Conservation (phyloP, 2,329 filamentous ascomycete genomes). For the Epicoccum nigrum region DNA sequence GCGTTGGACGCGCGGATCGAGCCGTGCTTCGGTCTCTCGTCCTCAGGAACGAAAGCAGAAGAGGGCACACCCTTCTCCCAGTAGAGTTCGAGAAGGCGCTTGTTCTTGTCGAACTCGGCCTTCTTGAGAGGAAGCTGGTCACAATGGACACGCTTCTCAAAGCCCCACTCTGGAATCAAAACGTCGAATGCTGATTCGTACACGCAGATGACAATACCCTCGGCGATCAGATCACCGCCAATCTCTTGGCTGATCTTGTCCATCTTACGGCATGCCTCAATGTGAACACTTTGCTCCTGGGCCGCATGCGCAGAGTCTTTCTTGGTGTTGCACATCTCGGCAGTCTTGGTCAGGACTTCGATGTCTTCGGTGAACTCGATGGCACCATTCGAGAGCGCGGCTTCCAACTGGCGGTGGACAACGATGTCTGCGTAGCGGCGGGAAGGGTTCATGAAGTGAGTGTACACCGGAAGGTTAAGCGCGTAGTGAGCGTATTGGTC, state of each 20-base stretch:
- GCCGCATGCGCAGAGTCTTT: slow-evolving; percentile 97
- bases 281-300: slow-evolving; percentile 98
- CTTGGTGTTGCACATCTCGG: slow-evolving; percentile 97
- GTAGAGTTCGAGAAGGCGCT: slow-evolving; percentile 92
- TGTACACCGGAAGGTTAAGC: slow-evolving; percentile 91
- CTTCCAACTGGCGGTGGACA: slow-evolving; percentile 92
- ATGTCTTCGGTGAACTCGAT: slow-evolving; percentile 88
- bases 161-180: slow-evolving; percentile 96
- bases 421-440: slow-evolving; percentile 94
- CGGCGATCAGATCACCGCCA: slow-evolving; percentile 90
- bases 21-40: slow-evolving; percentile 88
- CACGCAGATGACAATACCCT: slow-evolving; percentile 94
- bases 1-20: slow-evolving; percentile 76
- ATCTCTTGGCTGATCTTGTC: slow-evolving; percentile 86
- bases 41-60: slow-evolving; percentile 93
- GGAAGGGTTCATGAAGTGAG: slow-evolving; percentile 95
- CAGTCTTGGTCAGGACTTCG: slow-evolving; percentile 86
- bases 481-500: slow-evolving; percentile 87
- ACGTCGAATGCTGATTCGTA: slow-evolving; percentile 99
- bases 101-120: slow-evolving; percentile 98
- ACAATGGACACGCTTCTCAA: slow-evolving; percentile 98
- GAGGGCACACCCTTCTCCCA: slow-evolving; percentile 99
- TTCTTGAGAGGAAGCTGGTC: slow-evolving; percentile 98
- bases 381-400: slow-evolving; percentile 79
- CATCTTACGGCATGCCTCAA: slow-evolving; percentile 95